Conservation (phyloP, 1,284 basidiomycete genomes). For the Exobasidium rhododendri region DNA sequence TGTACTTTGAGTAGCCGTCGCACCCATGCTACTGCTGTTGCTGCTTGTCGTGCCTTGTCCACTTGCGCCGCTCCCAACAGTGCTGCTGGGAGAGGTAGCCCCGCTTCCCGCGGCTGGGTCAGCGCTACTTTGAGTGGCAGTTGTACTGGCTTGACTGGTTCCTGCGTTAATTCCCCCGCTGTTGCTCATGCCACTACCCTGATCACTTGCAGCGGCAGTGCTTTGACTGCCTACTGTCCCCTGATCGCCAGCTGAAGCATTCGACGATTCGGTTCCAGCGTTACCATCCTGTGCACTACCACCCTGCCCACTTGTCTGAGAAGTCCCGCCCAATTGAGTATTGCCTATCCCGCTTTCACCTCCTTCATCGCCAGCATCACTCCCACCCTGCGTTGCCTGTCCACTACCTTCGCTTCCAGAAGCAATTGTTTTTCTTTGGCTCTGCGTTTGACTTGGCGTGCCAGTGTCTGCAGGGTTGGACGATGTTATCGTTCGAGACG, state of each 20-base stretch:
- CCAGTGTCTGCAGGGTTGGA: neutral
- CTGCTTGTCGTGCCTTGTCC: neutral
- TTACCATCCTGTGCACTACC: neutral
- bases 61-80: slow-evolving; percentile 1
- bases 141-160: neutral
- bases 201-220: too few relatives aligned
- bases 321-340: neutral
- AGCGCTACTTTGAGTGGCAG: neutral
- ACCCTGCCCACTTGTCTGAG: neutral
- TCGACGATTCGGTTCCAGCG: neutral
- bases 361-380: too few relatives aligned
- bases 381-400: neutral
- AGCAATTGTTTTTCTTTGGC: neutral
- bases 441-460: neutral
- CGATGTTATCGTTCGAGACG: neutral
- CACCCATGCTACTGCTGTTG: neutral
- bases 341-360: neutral
- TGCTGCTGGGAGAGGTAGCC: neutral
- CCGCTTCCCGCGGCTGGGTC: neutral
- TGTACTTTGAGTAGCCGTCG: neutral
- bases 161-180: neutral
- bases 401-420: neutral
- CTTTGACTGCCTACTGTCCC: neutral
- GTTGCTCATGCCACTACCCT: neutral
- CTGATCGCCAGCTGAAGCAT: neutral